Base-by-base conservation (phyloP, 2,329 filamentous ascomycete species). In the Penicillium capsulatum region DNA sequence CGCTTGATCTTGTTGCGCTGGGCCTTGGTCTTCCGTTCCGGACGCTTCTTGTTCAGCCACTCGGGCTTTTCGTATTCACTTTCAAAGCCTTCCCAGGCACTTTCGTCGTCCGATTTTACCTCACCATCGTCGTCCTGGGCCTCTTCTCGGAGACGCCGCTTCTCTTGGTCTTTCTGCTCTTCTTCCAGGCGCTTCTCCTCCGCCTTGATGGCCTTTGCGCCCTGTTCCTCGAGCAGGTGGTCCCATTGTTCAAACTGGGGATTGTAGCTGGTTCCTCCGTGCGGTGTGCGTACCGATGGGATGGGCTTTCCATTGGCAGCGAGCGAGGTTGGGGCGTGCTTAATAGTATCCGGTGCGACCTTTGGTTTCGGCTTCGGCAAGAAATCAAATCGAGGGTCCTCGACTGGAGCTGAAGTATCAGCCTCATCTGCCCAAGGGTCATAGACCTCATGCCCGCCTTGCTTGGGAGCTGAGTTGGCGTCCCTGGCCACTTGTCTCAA, bases 181-280 rank as follows among this genome's bases (percentile, higher is more conserved):
- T 77, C 79, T 26, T 73, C 76, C 4, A 91, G 65, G 4, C 89
- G 82, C 63, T 84, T 80, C 61, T 80, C 77, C 67, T 97, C 91
- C 0, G 81, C 79, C 48, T 83, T 84, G 2, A 96, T 72, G 10
- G 84, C 90, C 66, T 86, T 87, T 40, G 82, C 76, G 31, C 87
- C 85, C 65, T 94, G 87, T 29, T 79, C 73, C 14, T 77, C 75
- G 31, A 95, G 70, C 11, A 91, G 78, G 7, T 79, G 75, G 54
- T 90, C 83, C 75, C 94, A 98, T 48, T 95, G 89, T 48, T 80
- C 77, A 54, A 94, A 94, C 4, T 79, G 72, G 0, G 92, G 92
- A 63, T 98, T 98, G 71, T 98, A 98, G 55, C 87, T 94, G 64
- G 83, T 87, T 43, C 87, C 89, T 11, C 83, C 87, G 5, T 81